Percentiles rank a stretch among this genome's conserved stretches.
Evolutionary conservation across 2,329 filamentous ascomycete species (phyloP).

Genomic region (Talaromyces sp.): DNA sequence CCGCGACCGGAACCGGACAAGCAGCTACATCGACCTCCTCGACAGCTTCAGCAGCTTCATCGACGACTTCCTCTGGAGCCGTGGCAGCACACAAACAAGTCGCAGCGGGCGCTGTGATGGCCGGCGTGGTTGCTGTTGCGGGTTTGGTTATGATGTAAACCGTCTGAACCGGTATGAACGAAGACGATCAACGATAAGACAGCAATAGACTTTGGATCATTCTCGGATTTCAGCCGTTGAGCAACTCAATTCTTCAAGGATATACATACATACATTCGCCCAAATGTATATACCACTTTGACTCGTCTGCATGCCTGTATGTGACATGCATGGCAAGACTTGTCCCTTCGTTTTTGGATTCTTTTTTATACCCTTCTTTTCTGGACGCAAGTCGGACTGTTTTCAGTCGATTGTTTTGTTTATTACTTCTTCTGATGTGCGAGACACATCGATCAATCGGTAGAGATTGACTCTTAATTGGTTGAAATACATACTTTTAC

Average conservation of each 20-base stretch:
- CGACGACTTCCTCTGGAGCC: slow-evolving; percentile 22
- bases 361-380: slow-evolving; percentile 3
- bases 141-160: slow-evolving; percentile 36
- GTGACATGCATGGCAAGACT: not conserved
- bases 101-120: slow-evolving; percentile 30
- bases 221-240: not conserved
- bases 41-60: slow-evolving; percentile 19
- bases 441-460: not conserved
- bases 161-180: no score
- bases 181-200: not conserved
- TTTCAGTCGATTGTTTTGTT: not conserved
- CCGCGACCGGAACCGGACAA: not conserved
- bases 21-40: slow-evolving; percentile 1
- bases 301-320: not conserved
- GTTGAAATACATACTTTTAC: not conserved
- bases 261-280: not conserved
- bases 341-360: not conserved
- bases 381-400: not conserved
- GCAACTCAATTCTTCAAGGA: not conserved
- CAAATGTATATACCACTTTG: not conserved
- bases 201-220: not conserved
- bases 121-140: slow-evolving; percentile 33
- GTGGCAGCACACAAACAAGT: slow-evolving; percentile 22
- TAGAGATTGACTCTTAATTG: not conserved
- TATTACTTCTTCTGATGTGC: not conserved